Evolutionary conservation across 1,139 yeast genomes (phyloP).

Genomic region (Sugiyamaella novakii): DNA sequence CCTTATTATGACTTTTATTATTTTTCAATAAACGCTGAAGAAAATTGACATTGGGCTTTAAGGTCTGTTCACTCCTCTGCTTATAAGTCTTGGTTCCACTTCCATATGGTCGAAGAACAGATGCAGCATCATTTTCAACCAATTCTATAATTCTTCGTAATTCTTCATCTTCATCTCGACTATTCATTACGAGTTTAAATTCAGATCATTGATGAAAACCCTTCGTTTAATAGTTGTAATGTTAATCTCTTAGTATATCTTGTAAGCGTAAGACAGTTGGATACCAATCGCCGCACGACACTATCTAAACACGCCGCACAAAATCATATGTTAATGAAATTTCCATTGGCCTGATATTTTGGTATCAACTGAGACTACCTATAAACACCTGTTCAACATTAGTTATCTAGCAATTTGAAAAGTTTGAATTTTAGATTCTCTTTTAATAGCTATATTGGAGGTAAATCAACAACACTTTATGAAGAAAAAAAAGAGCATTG

Average conservation of each 20-base stretch:
- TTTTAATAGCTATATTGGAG: too few relatives aligned
- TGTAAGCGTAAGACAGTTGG: too few relatives aligned
- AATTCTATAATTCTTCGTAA: slow-evolving; percentile 24
- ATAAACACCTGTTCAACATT: too few relatives aligned
- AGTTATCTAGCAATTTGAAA: too few relatives aligned
- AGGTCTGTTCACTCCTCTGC: slow-evolving; percentile 21
- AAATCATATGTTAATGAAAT: slow-evolving; percentile 7
- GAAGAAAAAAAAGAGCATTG: slow-evolving; percentile 8
- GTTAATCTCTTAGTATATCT: too few relatives aligned
- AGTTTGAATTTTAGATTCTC: too few relatives aligned
- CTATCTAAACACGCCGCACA: slow-evolving; percentile 1
- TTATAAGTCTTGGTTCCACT: too few relatives aligned
- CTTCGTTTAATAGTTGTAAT: too few relatives aligned
- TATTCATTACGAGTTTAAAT: slow-evolving; percentile 1
- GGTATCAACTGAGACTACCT: too few relatives aligned
- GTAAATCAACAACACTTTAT: too few relatives aligned
- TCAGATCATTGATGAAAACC: too few relatives aligned
- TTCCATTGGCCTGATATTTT: slow-evolving; percentile 14
- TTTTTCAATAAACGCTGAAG: slow-evolving; percentile 12
- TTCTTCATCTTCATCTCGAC: slow-evolving; percentile 18
- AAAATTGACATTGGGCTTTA: slow-evolving; percentile 15
- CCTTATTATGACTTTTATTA: slow-evolving; percentile 13
- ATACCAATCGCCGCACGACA: slow-evolving; percentile 2
- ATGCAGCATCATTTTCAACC: slow-evolving; percentile 23
- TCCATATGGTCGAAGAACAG: too few relatives aligned